These are phyloP conservation scores for Cystobasidium tubakii DNA, from an alignment of 768 basidiomycete genomes.

Conservation along the genomic window DNA sequence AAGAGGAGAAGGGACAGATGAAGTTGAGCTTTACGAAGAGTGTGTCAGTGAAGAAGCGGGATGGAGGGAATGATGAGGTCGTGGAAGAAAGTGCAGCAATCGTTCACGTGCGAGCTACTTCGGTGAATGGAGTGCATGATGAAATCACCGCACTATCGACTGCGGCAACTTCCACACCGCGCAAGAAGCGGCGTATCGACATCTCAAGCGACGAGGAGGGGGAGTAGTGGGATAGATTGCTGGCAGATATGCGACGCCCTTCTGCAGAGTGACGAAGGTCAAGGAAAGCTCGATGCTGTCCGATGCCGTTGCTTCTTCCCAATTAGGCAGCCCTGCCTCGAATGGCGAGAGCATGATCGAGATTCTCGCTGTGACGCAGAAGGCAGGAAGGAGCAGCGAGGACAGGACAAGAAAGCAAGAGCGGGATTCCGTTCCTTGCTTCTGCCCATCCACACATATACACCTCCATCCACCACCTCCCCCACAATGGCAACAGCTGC, in stretches of 20 bases:
- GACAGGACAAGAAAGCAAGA: neutral
- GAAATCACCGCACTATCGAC: neutral
- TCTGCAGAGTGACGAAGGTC: too few species aligned
- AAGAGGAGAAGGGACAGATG: constrained; percentile 3
- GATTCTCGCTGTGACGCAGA: constrained; percentile 1
- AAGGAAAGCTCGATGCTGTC: too few species aligned
- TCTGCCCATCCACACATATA: neutral
- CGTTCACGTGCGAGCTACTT: neutral
- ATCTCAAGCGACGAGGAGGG: constrained; percentile 28
- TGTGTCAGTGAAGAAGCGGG: neutral
- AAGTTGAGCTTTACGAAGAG: constrained; percentile 5
- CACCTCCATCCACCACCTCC: neutral
- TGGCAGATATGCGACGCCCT: neutral
- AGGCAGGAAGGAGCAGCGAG: neutral
- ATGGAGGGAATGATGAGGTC: neutral
- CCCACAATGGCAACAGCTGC: constrained; percentile 8
- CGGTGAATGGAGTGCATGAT: too few species aligned
- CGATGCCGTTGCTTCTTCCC: too few species aligned
- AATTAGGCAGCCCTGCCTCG: neutral
- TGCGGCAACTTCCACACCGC: neutral
- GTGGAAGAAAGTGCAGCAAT: neutral
- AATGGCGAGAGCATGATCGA: neutral
- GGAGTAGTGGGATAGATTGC: neutral
- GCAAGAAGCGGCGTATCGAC: constrained; percentile 17
- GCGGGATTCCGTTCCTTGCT: neutral